These are phyloP conservation scores for Calonectria montana DNA, from an alignment of 2,329 filamentous ascomycete genomes.

Conservation along the genomic window DNA sequence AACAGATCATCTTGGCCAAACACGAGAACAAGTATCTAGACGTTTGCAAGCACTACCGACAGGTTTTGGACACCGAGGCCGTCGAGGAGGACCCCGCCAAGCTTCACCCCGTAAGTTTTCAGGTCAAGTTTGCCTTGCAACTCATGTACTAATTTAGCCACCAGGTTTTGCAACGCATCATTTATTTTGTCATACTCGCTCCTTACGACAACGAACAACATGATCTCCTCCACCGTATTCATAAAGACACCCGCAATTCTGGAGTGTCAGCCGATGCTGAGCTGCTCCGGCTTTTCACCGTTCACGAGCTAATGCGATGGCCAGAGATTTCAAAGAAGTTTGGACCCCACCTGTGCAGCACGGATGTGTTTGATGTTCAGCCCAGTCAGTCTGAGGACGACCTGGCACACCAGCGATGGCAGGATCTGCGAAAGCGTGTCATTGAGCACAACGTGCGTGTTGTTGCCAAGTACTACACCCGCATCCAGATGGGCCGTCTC, in stretches of 20 bases:
- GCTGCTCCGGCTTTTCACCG: conserved; percentile 92
- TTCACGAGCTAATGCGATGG: conserved; percentile 98
- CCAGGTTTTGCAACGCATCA: conserved; percentile 90
- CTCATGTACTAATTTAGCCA: conserved; percentile 27
- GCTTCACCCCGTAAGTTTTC: conserved; percentile 78
- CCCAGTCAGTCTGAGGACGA: conserved; percentile 75
- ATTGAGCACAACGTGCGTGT: conserved; percentile 99
- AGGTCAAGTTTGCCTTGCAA: neutral
- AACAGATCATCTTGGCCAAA: conserved; percentile 95
- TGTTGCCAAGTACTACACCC: conserved; percentile 98
- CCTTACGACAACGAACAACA: conserved; percentile 99
- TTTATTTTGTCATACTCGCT: conserved; percentile 96
- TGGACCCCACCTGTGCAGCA: conserved; percentile 86
- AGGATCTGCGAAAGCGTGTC: conserved; percentile 95
- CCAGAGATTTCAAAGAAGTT: conserved; percentile 91
- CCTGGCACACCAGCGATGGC: conserved; percentile 88
- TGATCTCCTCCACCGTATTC: conserved; percentile 93
- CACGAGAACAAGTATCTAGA: conserved; percentile 98
- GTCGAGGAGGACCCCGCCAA: conserved; percentile 91
- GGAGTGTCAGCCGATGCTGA: conserved; percentile 84
- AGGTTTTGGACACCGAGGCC: conserved; percentile 95
- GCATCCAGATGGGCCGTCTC: conserved; percentile 91
- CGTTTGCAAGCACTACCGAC: conserved; percentile 97
- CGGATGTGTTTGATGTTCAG: conserved; percentile 86
- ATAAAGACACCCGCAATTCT: conserved; percentile 83